phyloP scores from a whole-genome alignment of 495 filamentous ascomycete species.

The Venustampulla echinocandica region DNA sequence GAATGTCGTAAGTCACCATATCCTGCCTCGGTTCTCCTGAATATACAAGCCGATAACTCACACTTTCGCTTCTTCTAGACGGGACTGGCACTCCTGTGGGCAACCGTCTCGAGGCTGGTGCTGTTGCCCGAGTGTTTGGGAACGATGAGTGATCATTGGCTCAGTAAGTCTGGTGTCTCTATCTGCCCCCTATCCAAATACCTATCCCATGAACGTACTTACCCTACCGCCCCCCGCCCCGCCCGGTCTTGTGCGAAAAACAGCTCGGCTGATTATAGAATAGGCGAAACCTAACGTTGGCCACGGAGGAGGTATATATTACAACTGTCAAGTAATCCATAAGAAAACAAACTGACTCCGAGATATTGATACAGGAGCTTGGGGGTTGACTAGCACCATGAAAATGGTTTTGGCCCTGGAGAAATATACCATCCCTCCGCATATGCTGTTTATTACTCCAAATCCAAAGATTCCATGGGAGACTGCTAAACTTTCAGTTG shows the following conservation, averaged over 20 bases:
- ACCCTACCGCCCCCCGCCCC: no score
- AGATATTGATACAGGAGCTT: no score
- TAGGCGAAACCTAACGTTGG: slow-evolving; percentile 3
- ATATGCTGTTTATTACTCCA: slow-evolving; percentile 19
- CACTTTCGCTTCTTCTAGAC: slow-evolving; percentile 1
- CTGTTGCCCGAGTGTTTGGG: slow-evolving; percentile 41
- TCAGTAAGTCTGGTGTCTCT: no score
- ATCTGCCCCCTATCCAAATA: no score
- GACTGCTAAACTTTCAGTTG: neutral
- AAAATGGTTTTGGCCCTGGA: slow-evolving; percentile 49
- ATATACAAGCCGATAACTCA: no score
- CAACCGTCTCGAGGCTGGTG: slow-evolving; percentile 51
- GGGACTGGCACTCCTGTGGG: slow-evolving; percentile 39
- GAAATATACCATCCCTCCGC: slow-evolving; percentile 39
- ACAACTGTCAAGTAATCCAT: no score
- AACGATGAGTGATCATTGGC: slow-evolving; percentile 37
- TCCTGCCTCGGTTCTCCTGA: neutral
- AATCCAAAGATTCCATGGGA: slow-evolving; percentile 12
- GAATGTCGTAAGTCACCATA: slow-evolving; percentile 30
- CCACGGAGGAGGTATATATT: slow-evolving; percentile 49
- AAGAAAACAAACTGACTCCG: no score
- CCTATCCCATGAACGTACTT: no score
- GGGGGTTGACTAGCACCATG: slow-evolving; percentile 47
- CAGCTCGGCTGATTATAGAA: no score
- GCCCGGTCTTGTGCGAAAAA: no score